phyloP scores from a whole-genome alignment of 1,284 basidiomycete genomes.

The Puccinia hordei region DNA sequence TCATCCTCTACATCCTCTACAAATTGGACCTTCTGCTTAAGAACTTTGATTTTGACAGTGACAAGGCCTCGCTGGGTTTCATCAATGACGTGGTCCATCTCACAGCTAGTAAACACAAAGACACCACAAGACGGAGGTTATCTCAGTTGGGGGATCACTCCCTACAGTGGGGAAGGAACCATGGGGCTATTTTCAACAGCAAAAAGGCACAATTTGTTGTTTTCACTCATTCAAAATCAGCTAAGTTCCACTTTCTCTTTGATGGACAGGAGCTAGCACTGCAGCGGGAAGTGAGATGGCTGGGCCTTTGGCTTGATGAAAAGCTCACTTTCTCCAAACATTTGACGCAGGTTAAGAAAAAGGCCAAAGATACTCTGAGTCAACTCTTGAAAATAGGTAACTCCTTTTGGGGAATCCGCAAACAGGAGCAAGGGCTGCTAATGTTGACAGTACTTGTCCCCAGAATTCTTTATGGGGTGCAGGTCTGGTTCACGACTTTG shows the following conservation, averaged over 20 bases:
- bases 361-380: background rate
- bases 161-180: no score
- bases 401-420: background rate
- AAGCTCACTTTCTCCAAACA: background rate
- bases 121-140: no score
- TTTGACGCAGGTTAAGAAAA: background rate
- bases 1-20: no score
- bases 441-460: background rate
- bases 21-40: no score
- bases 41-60: no score
- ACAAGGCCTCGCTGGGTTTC: no score
- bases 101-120: no score
- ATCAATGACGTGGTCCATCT: no score
- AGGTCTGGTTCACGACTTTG: constrained; percentile 1
- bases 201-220: background rate
- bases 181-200: no score
- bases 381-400: background rate
- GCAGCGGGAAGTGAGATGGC: background rate
- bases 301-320: background rate
- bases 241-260: background rate
- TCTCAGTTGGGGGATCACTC: no score
- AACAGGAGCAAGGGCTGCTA: background rate
- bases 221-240: background rate
- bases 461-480: no score
- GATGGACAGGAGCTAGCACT: background rate